phyloP scores from a whole-genome alignment of 352 stramenopile genomes.

The Phytopythium cucurbitacearum region DNA sequence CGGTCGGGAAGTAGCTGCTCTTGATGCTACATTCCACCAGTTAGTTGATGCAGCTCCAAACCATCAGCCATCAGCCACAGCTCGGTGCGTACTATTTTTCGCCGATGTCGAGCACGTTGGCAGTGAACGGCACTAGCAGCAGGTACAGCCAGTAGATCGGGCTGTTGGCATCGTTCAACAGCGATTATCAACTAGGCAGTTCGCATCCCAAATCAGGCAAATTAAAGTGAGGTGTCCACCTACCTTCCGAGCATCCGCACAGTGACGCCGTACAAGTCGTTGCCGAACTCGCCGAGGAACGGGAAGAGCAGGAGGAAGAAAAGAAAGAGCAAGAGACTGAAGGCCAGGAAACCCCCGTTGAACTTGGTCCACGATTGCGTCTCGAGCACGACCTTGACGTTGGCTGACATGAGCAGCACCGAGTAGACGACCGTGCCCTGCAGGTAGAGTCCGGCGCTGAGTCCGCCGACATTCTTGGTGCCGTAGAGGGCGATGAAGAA shows the following conservation, averaged over 20 bases:
- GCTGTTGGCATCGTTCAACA: conserved; percentile 12
- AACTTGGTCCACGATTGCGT: conserved; percentile 77
- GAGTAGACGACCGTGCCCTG: conserved; percentile 71
- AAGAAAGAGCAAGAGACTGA: conserved; percentile 58
- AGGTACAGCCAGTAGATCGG: conserved; percentile 69
- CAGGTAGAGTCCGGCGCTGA: conserved; percentile 45
- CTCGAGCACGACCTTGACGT: conserved; percentile 71
- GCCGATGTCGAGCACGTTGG: conserved; percentile 56
- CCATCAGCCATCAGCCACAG: not conserved
- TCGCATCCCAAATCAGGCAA: not conserved
- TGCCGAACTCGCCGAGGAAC: conserved; percentile 38
- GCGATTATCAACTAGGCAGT: not conserved
- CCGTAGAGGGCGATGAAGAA: conserved; percentile 53
- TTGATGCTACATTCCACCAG: conserved; percentile 25
- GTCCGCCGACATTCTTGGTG: conserved; percentile 24
- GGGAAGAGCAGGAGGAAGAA: conserved; percentile 63
- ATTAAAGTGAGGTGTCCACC: not conserved
- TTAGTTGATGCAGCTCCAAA: not conserved
- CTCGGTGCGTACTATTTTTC: conserved; percentile 52
- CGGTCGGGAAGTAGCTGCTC: conserved; percentile 62
- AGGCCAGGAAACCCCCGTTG: conserved; percentile 48
- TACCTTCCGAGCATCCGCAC: conserved; percentile 48
- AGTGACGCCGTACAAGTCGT: conserved; percentile 52
- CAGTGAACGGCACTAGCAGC: conserved; percentile 53
- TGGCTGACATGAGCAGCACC: conserved; percentile 68